Percentiles rank a stretch among this genome's conserved stretches.
phyloP scores from a whole-genome alignment of 345 rosid genomes.

The Aegle marmelos region DNA sequence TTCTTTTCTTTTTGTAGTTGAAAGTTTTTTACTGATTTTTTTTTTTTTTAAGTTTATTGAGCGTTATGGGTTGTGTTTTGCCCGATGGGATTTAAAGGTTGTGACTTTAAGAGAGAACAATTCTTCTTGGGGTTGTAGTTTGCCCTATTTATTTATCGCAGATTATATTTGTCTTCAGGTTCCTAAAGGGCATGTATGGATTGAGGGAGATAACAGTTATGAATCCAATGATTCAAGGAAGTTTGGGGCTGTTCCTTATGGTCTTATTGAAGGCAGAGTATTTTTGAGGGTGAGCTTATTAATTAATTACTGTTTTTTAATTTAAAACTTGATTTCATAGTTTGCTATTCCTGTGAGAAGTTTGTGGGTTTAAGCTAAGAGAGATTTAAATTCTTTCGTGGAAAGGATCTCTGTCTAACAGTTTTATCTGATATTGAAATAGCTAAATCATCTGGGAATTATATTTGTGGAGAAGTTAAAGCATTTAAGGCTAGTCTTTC shows the following conservation, averaged over 20 bases:
- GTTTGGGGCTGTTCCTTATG: conserved; percentile 75
- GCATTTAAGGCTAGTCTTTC: not conserved
- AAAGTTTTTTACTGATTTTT: too few relatives aligned
- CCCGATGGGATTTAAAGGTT: conserved; percentile 3
- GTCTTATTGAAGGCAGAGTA: conserved; percentile 61
- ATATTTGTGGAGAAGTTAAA: not conserved
- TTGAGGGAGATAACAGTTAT: conserved; percentile 65
- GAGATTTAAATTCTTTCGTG: not conserved
- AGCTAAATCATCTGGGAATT: not conserved
- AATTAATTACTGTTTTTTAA: not conserved
- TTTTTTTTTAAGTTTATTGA: too few relatives aligned
- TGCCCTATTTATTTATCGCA: not conserved
- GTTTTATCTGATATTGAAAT: not conserved
- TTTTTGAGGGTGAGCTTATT: conserved; percentile 55
- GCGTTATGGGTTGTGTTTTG: not conserved
- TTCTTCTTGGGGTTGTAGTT: not conserved
- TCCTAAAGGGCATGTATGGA: conserved; percentile 71
- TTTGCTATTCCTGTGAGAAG: not conserved
- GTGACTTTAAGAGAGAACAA: not conserved
- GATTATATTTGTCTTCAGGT: conserved; percentile 37
- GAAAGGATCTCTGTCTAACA: not conserved
- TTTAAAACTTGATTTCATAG: not conserved
- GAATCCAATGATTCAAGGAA: conserved; percentile 62
- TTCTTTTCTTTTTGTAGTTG: not conserved
- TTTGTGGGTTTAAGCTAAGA: not conserved